Evolutionary conservation across 768 basidiomycete species (phyloP).

Genomic region (Mycena metata): DNA sequence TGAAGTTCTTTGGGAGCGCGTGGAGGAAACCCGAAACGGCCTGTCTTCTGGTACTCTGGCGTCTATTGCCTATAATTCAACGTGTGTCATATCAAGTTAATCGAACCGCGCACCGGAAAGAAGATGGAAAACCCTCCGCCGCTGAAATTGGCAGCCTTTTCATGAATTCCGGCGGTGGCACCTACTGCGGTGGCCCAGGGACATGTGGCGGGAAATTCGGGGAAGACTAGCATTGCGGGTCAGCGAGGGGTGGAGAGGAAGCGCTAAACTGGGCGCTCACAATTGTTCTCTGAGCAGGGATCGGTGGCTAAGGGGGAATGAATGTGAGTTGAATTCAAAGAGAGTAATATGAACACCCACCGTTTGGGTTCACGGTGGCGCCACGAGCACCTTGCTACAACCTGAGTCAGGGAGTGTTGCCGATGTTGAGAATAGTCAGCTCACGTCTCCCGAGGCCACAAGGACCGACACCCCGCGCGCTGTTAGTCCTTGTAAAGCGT

Average conservation of each 20-base stretch:
- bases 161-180: slow-evolving; percentile 22
- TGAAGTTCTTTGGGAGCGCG: slow-evolving; percentile 25
- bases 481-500: slow-evolving; percentile 15
- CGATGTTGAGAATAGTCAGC: slow-evolving; percentile 20
- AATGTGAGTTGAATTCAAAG: slow-evolving; percentile 23
- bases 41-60: slow-evolving; percentile 49
- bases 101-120: slow-evolving; percentile 41
- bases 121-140: slow-evolving; percentile 58
- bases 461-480: slow-evolving; percentile 45
- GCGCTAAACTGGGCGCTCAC: slow-evolving; percentile 24
- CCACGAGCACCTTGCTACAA: slow-evolving; percentile 27
- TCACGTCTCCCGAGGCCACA: slow-evolving; percentile 26
- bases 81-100: slow-evolving; percentile 6
- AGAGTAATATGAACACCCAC: slow-evolving; percentile 27
- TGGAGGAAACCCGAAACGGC: slow-evolving; percentile 46
- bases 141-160: slow-evolving; percentile 36
- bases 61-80: slow-evolving; percentile 22
- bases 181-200: slow-evolving; percentile 31
- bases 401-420: slow-evolving; percentile 14
- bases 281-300: slow-evolving; percentile 25
- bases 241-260: slow-evolving; percentile 25
- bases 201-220: slow-evolving; percentile 39
- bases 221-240: slow-evolving; percentile 46
- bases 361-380: slow-evolving; percentile 29
- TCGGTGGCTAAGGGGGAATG: slow-evolving; percentile 25